phyloP scores from a whole-genome alignment of 441 rosid genomes.

The Populus tomentosa region DNA sequence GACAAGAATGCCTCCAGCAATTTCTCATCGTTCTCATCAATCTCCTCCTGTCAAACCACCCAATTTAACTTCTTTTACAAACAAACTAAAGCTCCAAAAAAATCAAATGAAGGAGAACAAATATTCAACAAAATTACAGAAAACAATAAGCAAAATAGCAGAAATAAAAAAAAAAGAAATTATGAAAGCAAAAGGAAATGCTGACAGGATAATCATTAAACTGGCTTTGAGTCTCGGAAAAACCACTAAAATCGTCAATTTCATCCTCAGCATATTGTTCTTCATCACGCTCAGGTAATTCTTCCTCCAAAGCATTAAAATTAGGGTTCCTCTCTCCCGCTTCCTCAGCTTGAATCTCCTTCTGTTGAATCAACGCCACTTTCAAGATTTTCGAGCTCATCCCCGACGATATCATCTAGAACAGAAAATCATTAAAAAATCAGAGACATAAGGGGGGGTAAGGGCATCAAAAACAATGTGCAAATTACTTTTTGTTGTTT shows the following conservation, averaged over 20 bases:
- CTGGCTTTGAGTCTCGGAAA: conserved; percentile 55
- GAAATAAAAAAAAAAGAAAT: neutral
- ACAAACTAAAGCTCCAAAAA: neutral
- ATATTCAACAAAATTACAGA: neutral
- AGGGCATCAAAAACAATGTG: neutral
- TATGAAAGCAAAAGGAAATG: neutral
- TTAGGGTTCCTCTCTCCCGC: conserved; percentile 17
- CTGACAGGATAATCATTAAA: conserved; percentile 50
- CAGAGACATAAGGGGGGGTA: neutral
- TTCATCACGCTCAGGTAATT: conserved; percentile 19
- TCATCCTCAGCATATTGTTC: conserved; percentile 47
- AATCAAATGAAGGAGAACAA: neutral
- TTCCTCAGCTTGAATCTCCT: conserved; percentile 64
- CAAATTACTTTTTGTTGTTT: conserved; percentile 37
- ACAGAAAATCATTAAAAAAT: neutral
- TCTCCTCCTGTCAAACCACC: conserved; percentile 43
- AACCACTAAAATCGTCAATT: conserved; percentile 63
- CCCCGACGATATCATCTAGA: conserved; percentile 56
- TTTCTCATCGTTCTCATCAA: conserved; percentile 76
- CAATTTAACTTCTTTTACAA: neutral
- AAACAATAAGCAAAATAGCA: neutral
- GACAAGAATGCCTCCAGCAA: conserved; percentile 72
- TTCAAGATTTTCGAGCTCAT: conserved; percentile 82
- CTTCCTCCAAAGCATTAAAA: conserved; percentile 37
- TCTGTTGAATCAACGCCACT: conserved; percentile 79